Evolutionary conservation across 1,284 basidiomycete species (phyloP), one percentile per base, ranked within the genome.

Genomic region (Trichosporon ovoides): DNA sequence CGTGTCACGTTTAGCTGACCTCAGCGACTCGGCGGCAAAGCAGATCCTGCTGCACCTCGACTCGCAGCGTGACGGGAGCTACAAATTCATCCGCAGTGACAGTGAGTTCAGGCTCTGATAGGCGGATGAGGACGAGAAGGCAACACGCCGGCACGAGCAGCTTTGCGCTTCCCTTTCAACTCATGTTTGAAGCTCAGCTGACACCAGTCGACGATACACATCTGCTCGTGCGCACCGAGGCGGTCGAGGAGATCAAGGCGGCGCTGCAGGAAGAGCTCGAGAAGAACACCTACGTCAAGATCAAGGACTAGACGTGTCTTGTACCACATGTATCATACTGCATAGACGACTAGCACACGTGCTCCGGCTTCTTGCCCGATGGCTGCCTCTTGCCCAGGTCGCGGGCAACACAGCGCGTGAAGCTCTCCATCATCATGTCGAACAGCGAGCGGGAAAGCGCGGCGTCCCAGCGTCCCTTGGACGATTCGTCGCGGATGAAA

Each of bases 401-500:
- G 56, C 89, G 80, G 1, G 83, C 89, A 7, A 91, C 84, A 0
- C 87, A 90, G 61, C 92, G 82, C 61, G 88, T 89, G 69, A 95
- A 95, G n/a, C 91, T 84, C 72, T 96, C 92, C 81, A 95, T 82
- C 89, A 95, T 88, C 75, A 89, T 88, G 3, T 80, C 80, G 73
- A 95, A 93, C 55, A 92, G 72, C 12, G 86, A 87, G 46, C 85
- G 81, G 0, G 90, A 89, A 52, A 95, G 79, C 0, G 91, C 91
- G 10, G 91, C 90, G 71, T 96, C 92, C 89, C 91, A 96, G 54
- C 92, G 83, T 2, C 90, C 91, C 74, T 95, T 95, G 36, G 88
- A 91, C 3, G 83, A 82, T 68, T 92, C 89, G 74, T 95, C 92
- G 7, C 92, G 85, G 66, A 95, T 87, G 77, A 95, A 96, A 3